These are phyloP conservation scores for Phytophthora cajani DNA, from an alignment of 352 stramenopile genomes.

Conservation along the genomic window DNA sequence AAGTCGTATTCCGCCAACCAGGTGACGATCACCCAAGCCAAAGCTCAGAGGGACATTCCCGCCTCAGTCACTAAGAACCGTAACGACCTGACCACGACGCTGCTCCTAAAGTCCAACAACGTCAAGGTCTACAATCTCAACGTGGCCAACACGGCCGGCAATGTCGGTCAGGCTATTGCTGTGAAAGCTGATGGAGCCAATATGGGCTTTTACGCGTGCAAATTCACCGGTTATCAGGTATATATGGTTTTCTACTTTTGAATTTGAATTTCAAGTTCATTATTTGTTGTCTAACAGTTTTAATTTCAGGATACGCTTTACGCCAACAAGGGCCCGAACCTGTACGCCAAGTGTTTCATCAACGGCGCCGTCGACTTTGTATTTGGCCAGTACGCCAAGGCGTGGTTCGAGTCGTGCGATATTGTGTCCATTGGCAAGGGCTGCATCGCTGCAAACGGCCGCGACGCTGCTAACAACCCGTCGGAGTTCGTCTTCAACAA, in stretches of 20 bases:
- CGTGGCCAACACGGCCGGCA: not conserved
- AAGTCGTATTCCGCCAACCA: not conserved
- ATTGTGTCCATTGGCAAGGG: not conserved
- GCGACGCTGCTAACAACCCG: not conserved
- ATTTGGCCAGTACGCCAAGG: not conserved
- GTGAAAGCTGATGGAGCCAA: not conserved
- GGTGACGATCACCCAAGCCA: not conserved
- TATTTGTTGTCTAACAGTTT: not conserved
- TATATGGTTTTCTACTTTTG: not conserved
- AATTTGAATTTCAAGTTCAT: not conserved
- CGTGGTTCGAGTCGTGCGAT: constrained; percentile 1
- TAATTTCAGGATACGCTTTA: not conserved
- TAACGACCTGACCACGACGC: not conserved
- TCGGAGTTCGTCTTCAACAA: constrained; percentile 3
- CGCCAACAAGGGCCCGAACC: not conserved
- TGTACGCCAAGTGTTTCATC: not conserved
- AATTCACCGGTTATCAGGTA: not conserved
- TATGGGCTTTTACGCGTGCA: not conserved
- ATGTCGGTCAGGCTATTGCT: not conserved
- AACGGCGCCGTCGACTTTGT: constrained; percentile 1
- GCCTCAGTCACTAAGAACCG: not conserved
- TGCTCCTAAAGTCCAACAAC: not conserved
- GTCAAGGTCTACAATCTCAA: constrained; percentile 3
- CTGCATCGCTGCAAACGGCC: not conserved
- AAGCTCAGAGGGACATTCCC: not conserved